phyloP scores from a whole-genome alignment of 441 rosid genomes.

The Jatropha multifida region DNA sequence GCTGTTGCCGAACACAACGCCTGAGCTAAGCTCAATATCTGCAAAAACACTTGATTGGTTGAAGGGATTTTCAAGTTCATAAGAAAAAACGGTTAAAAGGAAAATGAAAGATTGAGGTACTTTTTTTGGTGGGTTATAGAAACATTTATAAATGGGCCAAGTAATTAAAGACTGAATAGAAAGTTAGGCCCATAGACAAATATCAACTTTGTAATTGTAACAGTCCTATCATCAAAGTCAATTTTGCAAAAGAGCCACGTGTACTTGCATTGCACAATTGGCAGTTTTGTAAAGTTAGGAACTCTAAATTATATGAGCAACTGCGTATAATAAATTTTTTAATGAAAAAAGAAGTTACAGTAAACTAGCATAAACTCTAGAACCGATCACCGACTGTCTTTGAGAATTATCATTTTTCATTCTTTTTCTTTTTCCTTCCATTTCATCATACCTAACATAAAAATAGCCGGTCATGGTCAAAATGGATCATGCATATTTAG shows the following conservation, averaged over 20 bases:
- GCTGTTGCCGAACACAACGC: too few species aligned
- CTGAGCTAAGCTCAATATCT: too few species aligned
- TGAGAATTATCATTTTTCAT: too few species aligned
- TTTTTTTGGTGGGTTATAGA: constrained; percentile 1
- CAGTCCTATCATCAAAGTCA: not conserved
- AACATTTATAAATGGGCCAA: constrained; percentile 5
- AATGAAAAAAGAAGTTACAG: too few species aligned
- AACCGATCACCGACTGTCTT: too few species aligned
- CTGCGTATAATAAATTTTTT: too few species aligned
- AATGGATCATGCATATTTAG: not conserved
- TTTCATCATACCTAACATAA: not conserved
- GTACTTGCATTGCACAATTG: not conserved
- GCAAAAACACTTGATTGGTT: not conserved
- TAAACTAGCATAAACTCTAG: too few species aligned
- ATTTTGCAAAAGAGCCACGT: not conserved
- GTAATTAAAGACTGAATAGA: constrained; percentile 1
- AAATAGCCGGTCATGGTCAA: not conserved
- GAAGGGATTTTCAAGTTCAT: not conserved
- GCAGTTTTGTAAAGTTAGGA: too few species aligned
- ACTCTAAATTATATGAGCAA: too few species aligned
- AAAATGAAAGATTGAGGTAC: not conserved
- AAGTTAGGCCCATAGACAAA: constrained; percentile 1
- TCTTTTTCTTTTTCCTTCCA: too few species aligned
- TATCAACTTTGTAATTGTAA: not conserved
- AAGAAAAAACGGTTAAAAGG: not conserved